Evolutionary conservation across 164 flowering plant species (phyloP).

Genomic region (Litsea cubeba): DNA sequence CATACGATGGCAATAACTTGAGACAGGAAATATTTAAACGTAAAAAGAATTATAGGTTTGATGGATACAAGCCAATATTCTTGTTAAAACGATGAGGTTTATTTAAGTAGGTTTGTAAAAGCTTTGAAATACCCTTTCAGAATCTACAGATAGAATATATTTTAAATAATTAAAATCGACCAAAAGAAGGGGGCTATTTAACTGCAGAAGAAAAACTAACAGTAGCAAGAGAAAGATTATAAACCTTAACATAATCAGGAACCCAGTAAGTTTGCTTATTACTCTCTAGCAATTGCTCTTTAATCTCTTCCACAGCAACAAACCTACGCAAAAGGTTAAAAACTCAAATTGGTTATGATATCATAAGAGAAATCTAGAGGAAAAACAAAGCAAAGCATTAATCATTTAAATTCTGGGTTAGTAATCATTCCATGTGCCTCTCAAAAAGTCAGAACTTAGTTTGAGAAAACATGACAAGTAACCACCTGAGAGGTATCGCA

Average conservation of each 20-base stretch:
- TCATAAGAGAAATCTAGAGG: background rate
- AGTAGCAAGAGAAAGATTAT: background rate
- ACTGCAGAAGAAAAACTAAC: background rate
- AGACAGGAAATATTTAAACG: too few relatives aligned
- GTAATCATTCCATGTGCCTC: background rate
- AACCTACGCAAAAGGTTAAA: constrained; percentile 43
- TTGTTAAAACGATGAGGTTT: too few relatives aligned
- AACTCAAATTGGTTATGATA: background rate
- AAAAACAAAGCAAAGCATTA: background rate
- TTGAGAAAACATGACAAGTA: background rate
- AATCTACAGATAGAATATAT: background rate
- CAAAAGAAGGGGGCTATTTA: background rate
- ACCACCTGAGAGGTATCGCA: too few relatives aligned
- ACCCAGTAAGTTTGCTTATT: constrained; percentile 94
- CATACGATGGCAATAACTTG: too few relatives aligned
- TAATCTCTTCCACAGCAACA: constrained; percentile 74
- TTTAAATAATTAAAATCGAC: too few relatives aligned
- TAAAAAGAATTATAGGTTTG: too few relatives aligned
- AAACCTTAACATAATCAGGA: constrained; percentile 95
- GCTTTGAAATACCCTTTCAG: background rate
- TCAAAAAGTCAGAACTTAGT: background rate
- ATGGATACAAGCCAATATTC: too few relatives aligned
- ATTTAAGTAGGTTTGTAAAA: too few relatives aligned
- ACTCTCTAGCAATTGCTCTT: constrained; percentile 74
- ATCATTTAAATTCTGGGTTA: background rate